Conservation (phyloP, 768 basidiomycete species). For the Bullera alba region DNA sequence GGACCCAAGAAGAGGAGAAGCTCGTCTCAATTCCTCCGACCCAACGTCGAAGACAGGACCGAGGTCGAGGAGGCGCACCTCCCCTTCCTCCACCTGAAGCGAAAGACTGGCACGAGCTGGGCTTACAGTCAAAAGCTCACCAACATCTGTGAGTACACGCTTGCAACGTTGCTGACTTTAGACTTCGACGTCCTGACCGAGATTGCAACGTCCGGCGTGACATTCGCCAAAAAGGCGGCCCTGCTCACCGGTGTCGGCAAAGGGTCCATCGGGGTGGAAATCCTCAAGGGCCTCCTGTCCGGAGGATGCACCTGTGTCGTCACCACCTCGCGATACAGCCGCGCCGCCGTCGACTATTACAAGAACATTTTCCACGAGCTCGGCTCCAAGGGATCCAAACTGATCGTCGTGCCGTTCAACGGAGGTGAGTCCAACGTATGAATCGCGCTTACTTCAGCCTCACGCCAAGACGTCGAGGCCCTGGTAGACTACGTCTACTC, state of each 20-base stretch:
- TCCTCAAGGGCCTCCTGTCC: constrained; percentile 90
- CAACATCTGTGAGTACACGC: constrained; percentile 51
- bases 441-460: constrained; percentile 51
- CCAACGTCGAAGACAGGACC: constrained; percentile 57
- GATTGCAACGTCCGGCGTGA: constrained; percentile 96
- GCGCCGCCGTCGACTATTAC: constrained; percentile 88
- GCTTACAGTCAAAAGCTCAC: constrained; percentile 97
- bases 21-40: constrained; percentile 94
- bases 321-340: constrained; percentile 95
- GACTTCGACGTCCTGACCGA: constrained; percentile 96
- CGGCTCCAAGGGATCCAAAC: constrained; percentile 89
- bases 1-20: constrained; percentile 59
- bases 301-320: constrained; percentile 95
- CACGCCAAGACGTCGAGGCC: constrained; percentile 96
- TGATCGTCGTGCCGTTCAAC: constrained; percentile 98
- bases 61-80: constrained; percentile 80
- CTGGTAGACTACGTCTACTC: constrained; percentile 97
- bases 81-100: constrained; percentile 90
- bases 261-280: constrained; percentile 95
- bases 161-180: constrained; percentile 35
- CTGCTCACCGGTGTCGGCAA: constrained; percentile 96
- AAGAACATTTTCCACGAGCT: constrained; percentile 94
- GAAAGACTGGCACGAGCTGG: constrained; percentile 90
- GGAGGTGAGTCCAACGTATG: constrained; percentile 51
- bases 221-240: constrained; percentile 98